A percentile compares a stretch with the other conserved stretches of the same genome.
phyloP scores from a whole-genome alignment of 2,329 filamentous ascomycete genomes.

The Thermochaetoides dissita region DNA sequence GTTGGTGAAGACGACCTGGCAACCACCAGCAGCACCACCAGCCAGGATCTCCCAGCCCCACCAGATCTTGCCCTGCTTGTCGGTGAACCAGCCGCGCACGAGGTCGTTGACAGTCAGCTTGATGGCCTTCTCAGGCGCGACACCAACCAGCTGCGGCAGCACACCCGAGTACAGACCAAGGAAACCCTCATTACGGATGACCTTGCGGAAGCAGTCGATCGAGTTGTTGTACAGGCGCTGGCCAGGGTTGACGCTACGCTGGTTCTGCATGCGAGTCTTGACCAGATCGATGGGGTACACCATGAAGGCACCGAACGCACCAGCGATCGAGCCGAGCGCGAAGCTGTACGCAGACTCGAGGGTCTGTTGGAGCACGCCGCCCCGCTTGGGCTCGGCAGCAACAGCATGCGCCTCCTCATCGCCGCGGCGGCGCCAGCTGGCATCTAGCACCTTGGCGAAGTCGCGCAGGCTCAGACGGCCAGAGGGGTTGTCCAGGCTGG shows the following conservation, averaged over 20 bases:
- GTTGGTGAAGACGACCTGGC: constrained; percentile 98
- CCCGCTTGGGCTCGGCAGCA: constrained; percentile 33
- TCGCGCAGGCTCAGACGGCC: constrained; percentile 69
- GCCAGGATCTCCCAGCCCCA: constrained; percentile 63
- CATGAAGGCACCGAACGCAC: constrained; percentile 98
- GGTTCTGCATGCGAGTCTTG: constrained; percentile 98
- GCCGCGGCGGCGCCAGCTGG: constrained; percentile 67
- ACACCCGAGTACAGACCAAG: constrained; percentile 87
- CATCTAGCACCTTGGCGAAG: constrained; percentile 89
- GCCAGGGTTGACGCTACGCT: constrained; percentile 68
- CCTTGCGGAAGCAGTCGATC: constrained; percentile 85
- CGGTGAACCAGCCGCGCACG: constrained; percentile 61
- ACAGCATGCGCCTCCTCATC: constrained; percentile 30
- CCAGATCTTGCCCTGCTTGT: constrained; percentile 61
- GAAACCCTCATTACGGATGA: constrained; percentile 83
- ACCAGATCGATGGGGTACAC: constrained; percentile 98
- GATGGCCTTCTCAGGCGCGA: constrained; percentile 98
- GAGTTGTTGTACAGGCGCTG: constrained; percentile 94
- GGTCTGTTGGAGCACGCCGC: constrained; percentile 46
- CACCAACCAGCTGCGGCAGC: constrained; percentile 85
- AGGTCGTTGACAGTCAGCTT: constrained; percentile 97
- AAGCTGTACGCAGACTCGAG: constrained; percentile 83
- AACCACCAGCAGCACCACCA: constrained; percentile 78
- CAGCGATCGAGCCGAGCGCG: constrained; percentile 71
- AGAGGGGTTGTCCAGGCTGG: constrained; percentile 77